Base-by-base conservation (phyloP, 495 filamentous ascomycete species). In the Aspergillus nidulans region DNA sequence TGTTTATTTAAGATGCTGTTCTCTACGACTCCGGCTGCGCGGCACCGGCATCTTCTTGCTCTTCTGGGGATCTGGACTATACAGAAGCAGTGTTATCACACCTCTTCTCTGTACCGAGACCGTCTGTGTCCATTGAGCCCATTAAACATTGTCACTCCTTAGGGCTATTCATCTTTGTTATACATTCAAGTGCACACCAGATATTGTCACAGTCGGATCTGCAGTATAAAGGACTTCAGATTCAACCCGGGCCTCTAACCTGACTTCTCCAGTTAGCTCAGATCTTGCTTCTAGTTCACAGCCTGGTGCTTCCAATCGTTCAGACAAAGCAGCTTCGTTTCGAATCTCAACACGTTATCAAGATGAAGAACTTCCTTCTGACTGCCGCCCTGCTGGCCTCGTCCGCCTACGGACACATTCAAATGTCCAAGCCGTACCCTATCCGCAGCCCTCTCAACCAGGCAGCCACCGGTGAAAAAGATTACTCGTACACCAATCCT, bases 401-500 rank as follows among this genome's bases (percentile, higher is more conserved):
- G 36, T 65, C 62, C 30, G 71, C 65, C 45, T 70, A 70, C 32
- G 75, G 68, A 18, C 75, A 78, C 60, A 72, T 78, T 63, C 73
- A 78, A 52, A 68, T 78, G 72, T 65, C 63, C 56, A 68, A 71
- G 41, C 75, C 75, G 2, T 73, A 68, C 32, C 75, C 75, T 12
- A 74, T 78, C 45, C 71, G 73, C 63, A 77, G 73, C 63, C 75
- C 75, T n/a, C 56, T 76, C 36, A 74, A 75, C 63, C 69, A 63
- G 47, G 58, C 68, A 23, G 45, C 43, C 15, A 61, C 60, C 5
- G 67, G 60, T 45, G 30, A 73, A 25, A 76, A 73, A 59, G 78
- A 81, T 58, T 81, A 80, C 50, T 78, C 76, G 4, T 80, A 80
- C 57, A 78, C 66, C 49, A 74, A 71, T 42, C 78, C 79, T 6